Percentiles rank a stretch among this genome's conserved stretches.
These are phyloP conservation scores for Thraustotheca clavata DNA, from an alignment of 352 stramenopile species.

Conservation along the genomic window DNA sequence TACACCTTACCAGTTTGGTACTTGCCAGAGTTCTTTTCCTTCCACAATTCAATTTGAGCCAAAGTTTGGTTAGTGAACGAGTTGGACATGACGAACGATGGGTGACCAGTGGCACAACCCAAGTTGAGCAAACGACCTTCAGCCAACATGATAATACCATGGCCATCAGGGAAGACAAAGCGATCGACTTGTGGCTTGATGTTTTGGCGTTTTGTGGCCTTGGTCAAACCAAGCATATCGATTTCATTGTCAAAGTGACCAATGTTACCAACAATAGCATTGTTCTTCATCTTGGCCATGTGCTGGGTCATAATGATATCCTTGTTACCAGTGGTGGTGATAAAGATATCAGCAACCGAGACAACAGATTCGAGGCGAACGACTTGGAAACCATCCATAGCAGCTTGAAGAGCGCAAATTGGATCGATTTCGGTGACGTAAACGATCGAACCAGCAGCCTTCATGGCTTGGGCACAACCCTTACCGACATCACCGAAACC, in stretches of 20 bases:
- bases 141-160: conserved; percentile 96
- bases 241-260: conserved; percentile 99
- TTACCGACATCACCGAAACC: conserved; percentile 98
- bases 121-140: conserved; percentile 98
- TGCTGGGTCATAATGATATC: conserved; percentile 95
- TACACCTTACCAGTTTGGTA: conserved; percentile 96
- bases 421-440: conserved; percentile 98
- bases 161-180: conserved; percentile 94
- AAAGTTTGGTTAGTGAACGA: conserved; percentile 99
- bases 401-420: conserved; percentile 97
- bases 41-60: conserved; percentile 98
- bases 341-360: conserved; percentile 92
- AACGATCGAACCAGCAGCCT: conserved; percentile 93
- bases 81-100: conserved; percentile 99
- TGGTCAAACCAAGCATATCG: conserved; percentile 93
- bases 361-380: conserved; percentile 91
- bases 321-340: conserved; percentile 99
- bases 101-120: conserved; percentile 97
- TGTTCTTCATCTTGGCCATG: conserved; percentile 99
- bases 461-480: conserved; percentile 96
- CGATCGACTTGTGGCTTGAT: conserved; percentile 99
- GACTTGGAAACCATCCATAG: conserved; percentile 98
- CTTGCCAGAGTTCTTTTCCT: conserved; percentile 91
- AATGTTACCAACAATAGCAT: conserved; percentile 99
- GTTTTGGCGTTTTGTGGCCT: conserved; percentile 89